These are phyloP conservation scores for Kitagawia praeruptora DNA, from an alignment of 129 eudicot species.

Conservation along the genomic window DNA sequence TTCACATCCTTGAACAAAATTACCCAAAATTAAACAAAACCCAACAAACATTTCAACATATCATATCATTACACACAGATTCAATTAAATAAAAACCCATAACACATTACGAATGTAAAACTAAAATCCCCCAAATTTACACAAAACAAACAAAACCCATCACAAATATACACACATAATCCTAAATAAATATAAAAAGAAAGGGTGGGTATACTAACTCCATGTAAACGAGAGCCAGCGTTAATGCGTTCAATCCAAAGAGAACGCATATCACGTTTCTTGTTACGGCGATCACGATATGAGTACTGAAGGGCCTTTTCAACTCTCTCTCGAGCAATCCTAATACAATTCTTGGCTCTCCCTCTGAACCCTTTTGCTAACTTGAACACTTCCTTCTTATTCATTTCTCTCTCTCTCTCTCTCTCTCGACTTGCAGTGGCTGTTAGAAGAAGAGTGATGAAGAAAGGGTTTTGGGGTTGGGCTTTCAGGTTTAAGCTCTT, in stretches of 20 bases:
- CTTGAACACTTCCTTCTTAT: constrained; percentile 86
- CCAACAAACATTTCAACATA: background rate
- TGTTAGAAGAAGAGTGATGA: background rate
- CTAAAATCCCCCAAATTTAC: background rate
- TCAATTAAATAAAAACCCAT: background rate
- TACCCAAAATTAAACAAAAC: background rate
- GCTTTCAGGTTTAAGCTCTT: background rate
- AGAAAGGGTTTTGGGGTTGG: background rate
- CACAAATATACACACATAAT: background rate
- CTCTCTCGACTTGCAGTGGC: background rate
- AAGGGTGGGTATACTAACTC: constrained; percentile 27
- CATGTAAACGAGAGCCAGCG: constrained; percentile 90
- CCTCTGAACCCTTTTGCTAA: constrained; percentile 96
- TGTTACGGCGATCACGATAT: constrained; percentile 84
- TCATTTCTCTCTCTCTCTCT: constrained; percentile 36
- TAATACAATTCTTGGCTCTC: constrained; percentile 87
- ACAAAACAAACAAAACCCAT: background rate
- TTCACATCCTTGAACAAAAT: background rate
- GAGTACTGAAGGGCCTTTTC: constrained; percentile 96
- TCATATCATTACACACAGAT: background rate
- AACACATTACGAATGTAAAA: background rate
- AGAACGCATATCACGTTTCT: constrained; percentile 96
- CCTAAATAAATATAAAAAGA: background rate
- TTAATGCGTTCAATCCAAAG: constrained; percentile 97
- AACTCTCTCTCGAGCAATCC: constrained; percentile 91